A percentile compares a stretch with the other conserved stretches of the same genome.
Conservation (phyloP, 371 early-diverging fungal species). For the Rhizopus microsporus region DNA sequence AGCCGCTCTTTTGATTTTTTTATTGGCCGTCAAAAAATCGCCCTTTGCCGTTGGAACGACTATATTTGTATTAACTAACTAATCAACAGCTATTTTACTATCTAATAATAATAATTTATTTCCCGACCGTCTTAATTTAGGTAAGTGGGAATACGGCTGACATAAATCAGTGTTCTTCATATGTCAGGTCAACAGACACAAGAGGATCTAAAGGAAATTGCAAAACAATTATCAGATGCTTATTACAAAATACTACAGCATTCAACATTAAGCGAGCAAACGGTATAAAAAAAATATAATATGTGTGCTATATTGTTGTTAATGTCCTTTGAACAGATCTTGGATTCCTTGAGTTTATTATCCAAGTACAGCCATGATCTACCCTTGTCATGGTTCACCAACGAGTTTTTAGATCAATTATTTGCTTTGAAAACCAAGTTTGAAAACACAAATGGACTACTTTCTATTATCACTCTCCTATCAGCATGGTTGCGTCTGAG, state of each 20-base stretch:
- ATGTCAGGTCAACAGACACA: too few relatives aligned
- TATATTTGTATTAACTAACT: too few relatives aligned
- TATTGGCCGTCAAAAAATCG: too few relatives aligned
- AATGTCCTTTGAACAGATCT: constrained; percentile 23
- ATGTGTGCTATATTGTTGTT: neutral
- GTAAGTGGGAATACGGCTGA: too few relatives aligned
- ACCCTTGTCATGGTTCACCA: constrained; percentile 49
- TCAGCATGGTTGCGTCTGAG: constrained; percentile 43
- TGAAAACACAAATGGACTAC: constrained; percentile 1
- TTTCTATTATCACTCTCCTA: constrained; percentile 27
- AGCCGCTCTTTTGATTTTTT: too few relatives aligned
- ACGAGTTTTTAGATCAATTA: constrained; percentile 25
- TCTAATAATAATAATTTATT: too few relatives aligned
- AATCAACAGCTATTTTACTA: too few relatives aligned
- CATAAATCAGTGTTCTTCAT: too few relatives aligned
- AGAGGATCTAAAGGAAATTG: constrained; percentile 35
- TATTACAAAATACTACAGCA: constrained; percentile 39
- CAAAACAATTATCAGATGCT: constrained; percentile 38
- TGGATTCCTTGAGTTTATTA: constrained; percentile 29
- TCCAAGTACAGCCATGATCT: constrained; percentile 43
- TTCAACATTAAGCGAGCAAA: constrained; percentile 16
- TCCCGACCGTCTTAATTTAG: too few relatives aligned
- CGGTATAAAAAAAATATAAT: constrained; percentile 15
- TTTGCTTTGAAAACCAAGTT: constrained; percentile 17
- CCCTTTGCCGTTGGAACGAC: too few relatives aligned